Evolutionary conservation across 2,329 filamentous ascomycete species (phyloP).

Genomic region (Stachybotrys chlorohalonatus): DNA sequence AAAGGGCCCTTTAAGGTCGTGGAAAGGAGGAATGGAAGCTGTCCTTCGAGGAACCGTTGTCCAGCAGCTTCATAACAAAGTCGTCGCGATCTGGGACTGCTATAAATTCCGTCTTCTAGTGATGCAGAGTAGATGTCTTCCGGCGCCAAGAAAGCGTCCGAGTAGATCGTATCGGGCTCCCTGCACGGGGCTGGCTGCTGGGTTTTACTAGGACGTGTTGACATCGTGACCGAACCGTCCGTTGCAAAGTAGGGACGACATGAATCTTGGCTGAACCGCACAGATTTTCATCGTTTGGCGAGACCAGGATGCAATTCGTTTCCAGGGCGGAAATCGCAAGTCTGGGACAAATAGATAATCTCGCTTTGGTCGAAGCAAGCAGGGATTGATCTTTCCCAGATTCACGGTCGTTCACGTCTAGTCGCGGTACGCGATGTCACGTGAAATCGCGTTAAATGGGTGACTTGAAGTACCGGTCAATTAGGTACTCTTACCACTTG

Average conservation of each 20-base stretch:
- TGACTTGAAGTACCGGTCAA: background rate
- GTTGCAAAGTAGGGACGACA: too few relatives aligned
- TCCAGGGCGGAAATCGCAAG: background rate
- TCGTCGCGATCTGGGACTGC: slow-evolving; percentile 34
- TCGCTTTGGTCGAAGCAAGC: background rate
- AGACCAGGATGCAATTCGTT: background rate
- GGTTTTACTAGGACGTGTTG: background rate
- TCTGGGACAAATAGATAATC: background rate
- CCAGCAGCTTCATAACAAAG: slow-evolving; percentile 51
- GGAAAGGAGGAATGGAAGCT: slow-evolving; percentile 47
- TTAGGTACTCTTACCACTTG: background rate
- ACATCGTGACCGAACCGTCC: background rate
- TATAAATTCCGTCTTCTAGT: slow-evolving; percentile 49
- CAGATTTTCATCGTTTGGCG: too few relatives aligned
- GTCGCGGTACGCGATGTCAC: slow-evolving; percentile 24
- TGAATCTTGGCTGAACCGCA: too few relatives aligned
- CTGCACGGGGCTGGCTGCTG: slow-evolving; percentile 5
- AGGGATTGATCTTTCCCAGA: background rate
- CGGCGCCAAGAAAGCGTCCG: slow-evolving; percentile 28
- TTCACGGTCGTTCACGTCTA: slow-evolving; percentile 10
- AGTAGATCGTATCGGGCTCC: slow-evolving; percentile 32
- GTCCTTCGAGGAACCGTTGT: slow-evolving; percentile 46
- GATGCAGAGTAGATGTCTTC: slow-evolving; percentile 44
- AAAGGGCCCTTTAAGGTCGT: slow-evolving; percentile 56
- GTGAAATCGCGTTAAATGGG: slow-evolving; percentile 24